These are phyloP conservation scores for Incumbomyces delicatus DNA, from an alignment of 2,329 filamentous ascomycete species.

Conservation along the genomic window DNA sequence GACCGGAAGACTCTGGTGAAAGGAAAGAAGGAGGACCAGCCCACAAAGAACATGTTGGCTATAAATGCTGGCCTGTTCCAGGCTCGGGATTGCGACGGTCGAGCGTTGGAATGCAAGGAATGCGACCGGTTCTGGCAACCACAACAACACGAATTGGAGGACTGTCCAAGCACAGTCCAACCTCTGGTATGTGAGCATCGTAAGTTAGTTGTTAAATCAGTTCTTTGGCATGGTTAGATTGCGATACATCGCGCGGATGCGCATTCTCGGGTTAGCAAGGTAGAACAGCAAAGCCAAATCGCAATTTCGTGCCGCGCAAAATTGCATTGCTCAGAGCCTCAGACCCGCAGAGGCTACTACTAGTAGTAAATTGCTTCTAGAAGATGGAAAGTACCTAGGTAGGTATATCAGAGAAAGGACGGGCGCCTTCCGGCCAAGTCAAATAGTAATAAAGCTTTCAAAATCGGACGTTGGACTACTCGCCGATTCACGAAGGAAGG, in stretches of 20 bases:
- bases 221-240: not conserved
- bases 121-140: not conserved
- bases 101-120: constrained; percentile 6
- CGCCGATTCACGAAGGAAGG: too few relatives aligned
- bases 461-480: too few relatives aligned
- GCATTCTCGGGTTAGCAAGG: not conserved
- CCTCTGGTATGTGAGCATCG: constrained; percentile 4
- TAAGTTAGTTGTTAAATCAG: not conserved
- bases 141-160: constrained; percentile 2
- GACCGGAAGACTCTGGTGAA: constrained; percentile 2
- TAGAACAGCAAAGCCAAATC: not conserved
- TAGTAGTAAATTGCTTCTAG: too few relatives aligned
- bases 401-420: too few relatives aligned
- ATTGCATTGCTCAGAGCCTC: not conserved
- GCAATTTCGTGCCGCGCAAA: not conserved
- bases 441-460: too few relatives aligned
- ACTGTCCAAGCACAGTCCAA: not conserved
- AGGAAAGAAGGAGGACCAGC: constrained; percentile 3
- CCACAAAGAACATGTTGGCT: not conserved
- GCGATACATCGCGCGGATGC: not conserved
- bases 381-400: too few relatives aligned
- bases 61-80: constrained; percentile 1
- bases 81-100: not conserved
- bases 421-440: too few relatives aligned
- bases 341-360: too few relatives aligned